Conservation (phyloP, 176 grass and related monocot genomes). For the Zea luxurians region DNA sequence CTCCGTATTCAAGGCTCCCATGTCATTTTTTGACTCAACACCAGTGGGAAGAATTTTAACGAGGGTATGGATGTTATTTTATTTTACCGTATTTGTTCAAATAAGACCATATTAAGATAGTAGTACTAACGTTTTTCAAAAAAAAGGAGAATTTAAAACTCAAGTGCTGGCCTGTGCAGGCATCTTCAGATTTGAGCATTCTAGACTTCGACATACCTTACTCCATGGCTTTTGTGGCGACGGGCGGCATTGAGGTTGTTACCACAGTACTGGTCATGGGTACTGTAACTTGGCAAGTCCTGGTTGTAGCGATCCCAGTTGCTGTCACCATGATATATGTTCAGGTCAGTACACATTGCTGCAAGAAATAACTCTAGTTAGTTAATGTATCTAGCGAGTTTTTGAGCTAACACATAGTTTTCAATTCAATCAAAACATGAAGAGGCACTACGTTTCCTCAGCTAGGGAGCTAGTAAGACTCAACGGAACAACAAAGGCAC, state of each 20-base stretch:
- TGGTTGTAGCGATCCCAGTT: conserved; percentile 76
- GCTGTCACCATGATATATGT: conserved; percentile 58
- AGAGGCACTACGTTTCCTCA: conserved; percentile 83
- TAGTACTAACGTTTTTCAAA: conserved; percentile 2
- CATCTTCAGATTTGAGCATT: conserved; percentile 93
- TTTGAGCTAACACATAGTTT: conserved; percentile 28
- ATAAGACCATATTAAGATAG: conserved; percentile 1
- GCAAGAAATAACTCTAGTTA: conserved; percentile 3
- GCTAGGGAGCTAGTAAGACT: conserved; percentile 93
- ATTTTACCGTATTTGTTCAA: conserved; percentile 2
- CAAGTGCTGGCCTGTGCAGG: conserved; percentile 47
- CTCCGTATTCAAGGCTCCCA: conserved; percentile 86
- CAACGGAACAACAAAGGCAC: conserved; percentile 94
- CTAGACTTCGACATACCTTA: conserved; percentile 98
- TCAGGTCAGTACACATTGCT: conserved; percentile 54
- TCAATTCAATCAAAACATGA: conserved; percentile 29
- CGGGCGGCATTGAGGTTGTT: conserved; percentile 47
- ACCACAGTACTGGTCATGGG: conserved; percentile 55
- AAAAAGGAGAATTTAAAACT: background rate
- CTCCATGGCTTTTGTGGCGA: conserved; percentile 62
- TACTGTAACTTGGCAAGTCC: conserved; percentile 81
- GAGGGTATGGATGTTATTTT: conserved; percentile 53
- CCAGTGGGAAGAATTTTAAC: conserved; percentile 93
- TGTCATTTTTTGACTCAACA: conserved; percentile 93
- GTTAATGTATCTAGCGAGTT: conserved; percentile 10